Conservation (phyloP, 169 alveolate genomes). For the Eimeria zaria region DNA sequence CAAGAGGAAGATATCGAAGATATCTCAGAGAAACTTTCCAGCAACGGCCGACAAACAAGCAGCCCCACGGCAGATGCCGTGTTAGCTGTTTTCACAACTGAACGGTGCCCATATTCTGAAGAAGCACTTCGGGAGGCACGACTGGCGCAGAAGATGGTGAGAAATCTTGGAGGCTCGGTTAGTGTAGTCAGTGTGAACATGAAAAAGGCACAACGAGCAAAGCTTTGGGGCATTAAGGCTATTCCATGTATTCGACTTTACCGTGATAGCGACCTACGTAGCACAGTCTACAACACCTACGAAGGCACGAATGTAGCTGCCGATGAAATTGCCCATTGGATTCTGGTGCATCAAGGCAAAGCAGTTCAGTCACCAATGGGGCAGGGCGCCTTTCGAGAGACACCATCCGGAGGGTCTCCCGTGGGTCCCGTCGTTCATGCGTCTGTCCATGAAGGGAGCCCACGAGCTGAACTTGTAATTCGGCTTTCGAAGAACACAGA, state of each 20-base stretch:
- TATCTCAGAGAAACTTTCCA: not conserved
- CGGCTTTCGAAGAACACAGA: not conserved
- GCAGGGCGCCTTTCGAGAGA: not conserved
- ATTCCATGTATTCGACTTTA: not conserved
- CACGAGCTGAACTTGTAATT: not conserved
- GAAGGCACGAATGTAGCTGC: not conserved
- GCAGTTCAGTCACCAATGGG: not conserved
- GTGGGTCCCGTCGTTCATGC: conserved; percentile 52
- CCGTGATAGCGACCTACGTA: not conserved
- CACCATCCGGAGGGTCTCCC: not conserved
- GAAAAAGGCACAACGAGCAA: not conserved
- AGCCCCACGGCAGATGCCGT: not conserved
- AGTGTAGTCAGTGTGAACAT: not conserved
- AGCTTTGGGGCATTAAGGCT: not conserved
- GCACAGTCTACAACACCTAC: not conserved
- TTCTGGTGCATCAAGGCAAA: not conserved
- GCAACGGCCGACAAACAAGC: not conserved
- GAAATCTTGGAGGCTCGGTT: not conserved
- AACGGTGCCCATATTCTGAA: conserved; percentile 29
- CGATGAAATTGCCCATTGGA: conserved; percentile 50
- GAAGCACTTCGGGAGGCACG: conserved; percentile 54
- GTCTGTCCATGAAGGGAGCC: conserved; percentile 33
- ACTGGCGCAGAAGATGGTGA: conserved; percentile 14
- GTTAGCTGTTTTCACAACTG: conserved; percentile 14
- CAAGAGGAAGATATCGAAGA: too few relatives aligned